A percentile compares a stretch with the other conserved stretches of the same genome.
These are phyloP conservation scores for Zygosaccharomyces pseudobailii DNA, from an alignment of 1,139 yeast genomes.

Conservation along the genomic window DNA sequence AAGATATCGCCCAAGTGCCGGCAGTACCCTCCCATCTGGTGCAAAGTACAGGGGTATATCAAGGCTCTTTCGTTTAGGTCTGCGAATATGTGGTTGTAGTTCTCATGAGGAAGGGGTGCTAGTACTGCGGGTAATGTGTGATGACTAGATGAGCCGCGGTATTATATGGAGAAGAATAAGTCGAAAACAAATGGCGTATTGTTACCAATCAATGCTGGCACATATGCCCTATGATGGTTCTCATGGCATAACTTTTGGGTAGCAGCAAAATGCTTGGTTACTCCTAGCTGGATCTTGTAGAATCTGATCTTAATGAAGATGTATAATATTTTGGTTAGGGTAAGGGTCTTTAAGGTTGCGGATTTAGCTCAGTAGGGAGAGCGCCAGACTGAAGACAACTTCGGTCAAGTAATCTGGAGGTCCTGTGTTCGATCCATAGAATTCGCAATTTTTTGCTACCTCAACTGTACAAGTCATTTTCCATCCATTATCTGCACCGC, in stretches of 20 bases:
- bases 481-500: no score
- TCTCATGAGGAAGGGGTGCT: background rate
- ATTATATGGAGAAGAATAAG: background rate
- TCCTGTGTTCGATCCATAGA: conserved; percentile 94
- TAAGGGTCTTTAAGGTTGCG: conserved; percentile 1
- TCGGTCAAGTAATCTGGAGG: conserved; percentile 56
- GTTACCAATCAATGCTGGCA: no score
- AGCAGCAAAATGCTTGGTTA: no score
- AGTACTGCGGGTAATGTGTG: background rate
- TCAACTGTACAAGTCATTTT: no score
- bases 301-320: background rate
- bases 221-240: no score
- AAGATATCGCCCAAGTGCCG: background rate
- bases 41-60: no score
- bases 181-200: no score
- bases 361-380: conserved; percentile 33
- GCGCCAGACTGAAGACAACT: conserved; percentile 31
- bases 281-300: background rate
- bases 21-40: no score
- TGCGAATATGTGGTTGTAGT: background rate
- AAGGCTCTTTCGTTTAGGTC: no score
- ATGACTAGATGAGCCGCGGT: background rate
- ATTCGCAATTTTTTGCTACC: conserved; percentile 49
- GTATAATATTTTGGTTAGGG: background rate
- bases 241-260: no score